Evolutionary conservation across 805 yeast genomes (phyloP).

Genomic region (Metschnikowia peoriensis): DNA sequence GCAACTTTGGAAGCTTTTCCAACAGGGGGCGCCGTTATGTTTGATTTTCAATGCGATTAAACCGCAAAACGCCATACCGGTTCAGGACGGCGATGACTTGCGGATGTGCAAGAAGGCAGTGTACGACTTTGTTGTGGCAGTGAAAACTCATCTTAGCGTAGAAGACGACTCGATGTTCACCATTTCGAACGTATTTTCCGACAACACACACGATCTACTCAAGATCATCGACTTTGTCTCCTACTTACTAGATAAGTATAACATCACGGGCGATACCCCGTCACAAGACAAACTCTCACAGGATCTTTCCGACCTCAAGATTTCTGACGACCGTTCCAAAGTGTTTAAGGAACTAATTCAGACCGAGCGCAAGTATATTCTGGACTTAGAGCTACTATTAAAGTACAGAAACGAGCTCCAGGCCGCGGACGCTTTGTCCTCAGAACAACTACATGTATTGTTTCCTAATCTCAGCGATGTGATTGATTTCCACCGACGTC

Average conservation of each 20-base stretch:
- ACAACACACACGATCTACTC: constrained; percentile 72
- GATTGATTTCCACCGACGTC: constrained; percentile 88
- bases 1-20: constrained; percentile 81
- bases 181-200: constrained; percentile 83
- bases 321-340: constrained; percentile 62
- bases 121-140: constrained; percentile 85
- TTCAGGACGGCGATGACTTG: constrained; percentile 74
- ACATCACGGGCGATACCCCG: constrained; percentile 1
- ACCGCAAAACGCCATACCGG: constrained; percentile 49
- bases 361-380: constrained; percentile 90
- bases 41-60: constrained; percentile 69
- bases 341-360: constrained; percentile 82
- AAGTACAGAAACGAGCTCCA: constrained; percentile 67
- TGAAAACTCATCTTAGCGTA: constrained; percentile 69
- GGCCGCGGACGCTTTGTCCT: constrained; percentile 63
- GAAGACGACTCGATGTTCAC: constrained; percentile 85
- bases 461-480: constrained; percentile 84
- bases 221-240: constrained; percentile 73
- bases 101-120: constrained; percentile 85
- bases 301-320: constrained; percentile 24
- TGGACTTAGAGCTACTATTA: constrained; percentile 76
- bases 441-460: constrained; percentile 74
- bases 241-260: constrained; percentile 40
- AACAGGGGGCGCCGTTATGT: constrained; percentile 91
- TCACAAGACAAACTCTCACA: constrained; percentile 9